A percentile compares a stretch with the other conserved stretches of the same genome.
phyloP scores from a whole-genome alignment of 1,284 basidiomycete genomes.

The Cystobasidiaceae sp. region DNA sequence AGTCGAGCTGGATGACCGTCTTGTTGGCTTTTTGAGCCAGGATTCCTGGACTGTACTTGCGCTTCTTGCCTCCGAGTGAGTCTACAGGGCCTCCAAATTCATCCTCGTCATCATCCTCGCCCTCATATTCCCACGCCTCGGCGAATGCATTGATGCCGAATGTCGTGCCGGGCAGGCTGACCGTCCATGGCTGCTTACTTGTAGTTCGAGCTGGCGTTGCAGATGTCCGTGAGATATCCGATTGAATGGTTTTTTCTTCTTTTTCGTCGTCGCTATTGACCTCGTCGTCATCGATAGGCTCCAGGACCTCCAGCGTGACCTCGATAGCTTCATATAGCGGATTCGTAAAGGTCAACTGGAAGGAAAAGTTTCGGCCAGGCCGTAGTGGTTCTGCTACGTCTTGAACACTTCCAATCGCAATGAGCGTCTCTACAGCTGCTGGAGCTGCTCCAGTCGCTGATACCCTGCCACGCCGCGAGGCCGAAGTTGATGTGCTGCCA shows the following conservation, averaged over 20 bases:
- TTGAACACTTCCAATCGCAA: not conserved
- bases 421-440: constrained; percentile 22
- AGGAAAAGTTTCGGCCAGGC: constrained; percentile 72
- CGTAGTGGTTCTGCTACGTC: constrained; percentile 50
- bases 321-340: constrained; percentile 90
- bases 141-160: constrained; percentile 82
- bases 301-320: constrained; percentile 68
- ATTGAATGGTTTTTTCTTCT: constrained; percentile 43
- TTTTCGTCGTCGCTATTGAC: constrained; percentile 48
- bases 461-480: not conserved
- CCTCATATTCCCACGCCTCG: constrained; percentile 92
- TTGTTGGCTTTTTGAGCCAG: constrained; percentile 79
- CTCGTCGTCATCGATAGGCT: constrained; percentile 36
- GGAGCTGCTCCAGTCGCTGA: constrained; percentile 24
- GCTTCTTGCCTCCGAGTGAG: constrained; percentile 43
- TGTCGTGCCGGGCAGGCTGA: constrained; percentile 65
- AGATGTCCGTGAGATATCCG: not conserved
- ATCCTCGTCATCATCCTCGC: constrained; percentile 59
- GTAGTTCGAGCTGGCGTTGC: not conserved
- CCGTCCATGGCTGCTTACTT: constrained; percentile 34
- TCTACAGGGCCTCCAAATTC: constrained; percentile 46
- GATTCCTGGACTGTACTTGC: constrained; percentile 61
- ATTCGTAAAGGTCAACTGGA: constrained; percentile 83
- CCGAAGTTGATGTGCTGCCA: not conserved
- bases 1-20: constrained; percentile 75